These are phyloP conservation scores for Camellia oleifera DNA, from an alignment of 179 eudicot species.

Conservation along the genomic window DNA sequence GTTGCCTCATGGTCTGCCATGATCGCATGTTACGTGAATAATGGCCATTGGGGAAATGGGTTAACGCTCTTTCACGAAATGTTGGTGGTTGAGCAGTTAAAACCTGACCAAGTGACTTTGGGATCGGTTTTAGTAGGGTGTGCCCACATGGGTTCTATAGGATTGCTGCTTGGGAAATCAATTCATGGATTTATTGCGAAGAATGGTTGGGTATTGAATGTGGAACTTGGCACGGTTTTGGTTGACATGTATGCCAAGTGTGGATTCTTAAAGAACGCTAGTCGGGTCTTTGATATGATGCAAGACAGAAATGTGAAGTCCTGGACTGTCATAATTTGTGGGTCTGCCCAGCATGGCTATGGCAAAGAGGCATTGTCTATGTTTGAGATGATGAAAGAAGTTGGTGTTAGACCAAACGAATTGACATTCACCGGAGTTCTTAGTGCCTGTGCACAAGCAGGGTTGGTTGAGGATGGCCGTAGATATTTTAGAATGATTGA, in stretches of 20 bases:
- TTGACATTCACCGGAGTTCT: conserved; percentile 53
- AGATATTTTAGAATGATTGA: conserved; percentile 38
- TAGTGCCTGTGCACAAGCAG: conserved; percentile 50
- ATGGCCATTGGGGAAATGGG: conserved; percentile 25
- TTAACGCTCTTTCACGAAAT: conserved; percentile 28
- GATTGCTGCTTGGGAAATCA: conserved; percentile 37
- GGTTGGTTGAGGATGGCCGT: conserved; percentile 49
- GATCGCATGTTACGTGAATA: conserved; percentile 33
- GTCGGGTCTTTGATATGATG: conserved; percentile 37
- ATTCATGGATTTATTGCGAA: conserved; percentile 35
- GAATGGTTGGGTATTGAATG: conserved; percentile 35
- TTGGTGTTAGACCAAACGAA: conserved; percentile 39
- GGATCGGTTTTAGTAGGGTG: conserved; percentile 30
- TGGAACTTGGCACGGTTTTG: conserved; percentile 41
- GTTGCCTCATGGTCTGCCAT: conserved; percentile 46
- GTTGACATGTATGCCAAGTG: conserved; percentile 51
- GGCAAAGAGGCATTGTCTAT: conserved; percentile 35
- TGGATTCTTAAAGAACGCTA: conserved; percentile 35
- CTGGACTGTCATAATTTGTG: conserved; percentile 54
- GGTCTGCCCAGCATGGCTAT: conserved; percentile 42
- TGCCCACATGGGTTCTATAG: conserved; percentile 31
- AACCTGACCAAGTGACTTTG: conserved; percentile 31
- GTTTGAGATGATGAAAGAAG: conserved; percentile 39
- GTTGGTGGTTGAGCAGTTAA: conserved; percentile 20
- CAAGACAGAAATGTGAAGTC: conserved; percentile 37